phyloP scores from a whole-genome alignment of 2,329 filamentous ascomycete species.

The Phoma sp. region DNA sequence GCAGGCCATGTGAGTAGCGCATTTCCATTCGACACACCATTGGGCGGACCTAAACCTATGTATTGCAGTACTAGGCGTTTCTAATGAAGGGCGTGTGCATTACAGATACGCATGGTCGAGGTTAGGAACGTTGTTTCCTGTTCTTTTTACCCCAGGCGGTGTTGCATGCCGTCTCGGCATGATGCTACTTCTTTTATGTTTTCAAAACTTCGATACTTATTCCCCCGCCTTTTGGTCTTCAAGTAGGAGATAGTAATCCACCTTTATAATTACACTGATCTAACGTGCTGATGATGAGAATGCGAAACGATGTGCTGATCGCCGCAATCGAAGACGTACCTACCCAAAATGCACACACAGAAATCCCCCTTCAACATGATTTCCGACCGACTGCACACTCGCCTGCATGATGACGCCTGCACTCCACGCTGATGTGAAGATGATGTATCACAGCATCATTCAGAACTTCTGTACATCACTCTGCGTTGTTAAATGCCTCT shows the following conservation, averaged over 20 bases:
- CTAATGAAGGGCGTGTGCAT: slow-evolving; percentile 37
- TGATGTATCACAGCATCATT: neutral
- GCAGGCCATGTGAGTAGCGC: slow-evolving; percentile 34
- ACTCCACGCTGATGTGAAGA: neutral
- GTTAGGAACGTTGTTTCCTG: slow-evolving; percentile 32
- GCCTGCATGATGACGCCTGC: slow-evolving; percentile 7
- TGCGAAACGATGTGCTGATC: too few species aligned
- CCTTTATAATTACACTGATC: slow-evolving; percentile 45
- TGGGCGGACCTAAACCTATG: slow-evolving; percentile 29
- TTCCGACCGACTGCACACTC: neutral
- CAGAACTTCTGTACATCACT: neutral
- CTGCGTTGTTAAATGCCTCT: neutral
- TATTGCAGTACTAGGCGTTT: slow-evolving; percentile 43
- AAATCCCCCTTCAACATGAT: neutral
- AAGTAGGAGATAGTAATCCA: slow-evolving; percentile 51
- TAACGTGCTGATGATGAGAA: slow-evolving; percentile 1
- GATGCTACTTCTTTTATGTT: slow-evolving; percentile 49
- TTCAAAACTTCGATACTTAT: slow-evolving; percentile 50
- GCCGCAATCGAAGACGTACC: neutral
- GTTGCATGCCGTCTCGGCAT: slow-evolving; percentile 39
- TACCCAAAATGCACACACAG: neutral
- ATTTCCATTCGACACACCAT: slow-evolving; percentile 32
- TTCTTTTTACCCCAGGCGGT: slow-evolving; percentile 40
- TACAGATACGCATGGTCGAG: slow-evolving; percentile 32
- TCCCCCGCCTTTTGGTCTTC: slow-evolving; percentile 47